These are phyloP conservation scores for Adansonia madagascariensis DNA, from an alignment of 441 rosid species.

Conservation along the genomic window DNA sequence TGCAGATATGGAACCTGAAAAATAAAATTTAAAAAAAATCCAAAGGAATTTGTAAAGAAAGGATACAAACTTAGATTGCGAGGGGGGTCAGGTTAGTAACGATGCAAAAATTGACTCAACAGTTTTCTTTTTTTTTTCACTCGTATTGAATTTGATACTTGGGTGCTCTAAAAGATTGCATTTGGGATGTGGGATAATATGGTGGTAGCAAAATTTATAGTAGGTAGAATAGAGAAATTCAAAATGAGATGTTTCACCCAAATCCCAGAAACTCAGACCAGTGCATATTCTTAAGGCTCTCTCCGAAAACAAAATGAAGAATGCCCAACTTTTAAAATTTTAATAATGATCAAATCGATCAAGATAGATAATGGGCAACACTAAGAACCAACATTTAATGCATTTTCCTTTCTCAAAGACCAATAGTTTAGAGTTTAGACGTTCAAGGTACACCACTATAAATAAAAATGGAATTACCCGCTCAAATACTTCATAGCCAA, in stretches of 20 bases:
- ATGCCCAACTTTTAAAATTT: not conserved
- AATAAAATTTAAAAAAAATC: not conserved
- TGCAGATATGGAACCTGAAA: conserved; percentile 84
- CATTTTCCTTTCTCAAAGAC: not conserved
- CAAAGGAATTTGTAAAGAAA: not conserved
- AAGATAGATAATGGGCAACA: not conserved
- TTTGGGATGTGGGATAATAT: not conserved
- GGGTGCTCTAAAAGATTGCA: conserved; percentile 1
- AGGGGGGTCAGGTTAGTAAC: not conserved
- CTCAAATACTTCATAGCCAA: conserved; percentile 76
- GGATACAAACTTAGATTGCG: not conserved
- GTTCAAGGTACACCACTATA: not conserved
- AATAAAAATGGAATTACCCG: conserved; percentile 50
- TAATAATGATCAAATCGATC: not conserved
- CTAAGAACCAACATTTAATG: not conserved
- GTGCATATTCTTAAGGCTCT: not conserved
- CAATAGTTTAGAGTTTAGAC: not conserved
- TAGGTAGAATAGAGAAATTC: not conserved
- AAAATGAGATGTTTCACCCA: not conserved
- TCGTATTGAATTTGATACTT: not conserved
- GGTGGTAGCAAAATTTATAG: not conserved
- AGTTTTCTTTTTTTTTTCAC: not conserved
- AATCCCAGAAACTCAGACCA: not conserved
- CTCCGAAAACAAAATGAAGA: not conserved
- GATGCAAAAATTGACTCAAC: not conserved